Evolutionary conservation across 768 basidiomycete species (phyloP), one percentile per base, ranked within the genome.

Genomic region (Melanogaster broomeanus): DNA sequence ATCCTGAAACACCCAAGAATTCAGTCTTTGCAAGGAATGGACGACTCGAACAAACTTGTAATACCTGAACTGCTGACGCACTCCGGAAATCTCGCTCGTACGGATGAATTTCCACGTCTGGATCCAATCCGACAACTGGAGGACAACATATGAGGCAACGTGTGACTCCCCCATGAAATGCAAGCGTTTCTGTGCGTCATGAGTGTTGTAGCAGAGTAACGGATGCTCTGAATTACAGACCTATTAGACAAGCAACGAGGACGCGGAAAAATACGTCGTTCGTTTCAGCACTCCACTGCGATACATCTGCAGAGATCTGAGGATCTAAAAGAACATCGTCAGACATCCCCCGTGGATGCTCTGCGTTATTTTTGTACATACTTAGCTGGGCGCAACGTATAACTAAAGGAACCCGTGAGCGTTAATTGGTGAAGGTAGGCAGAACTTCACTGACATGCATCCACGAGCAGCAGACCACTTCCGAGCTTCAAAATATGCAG

Each of bases 301-400:
- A 74, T n/a, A 65, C 56, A 30, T 72, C 67, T 15, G 63, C 52
- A 2, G 70, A 67, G 42, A 74, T 62, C 40, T 67, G 61, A 1
- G 75, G 74, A 53, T 79, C 81, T 82, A 52, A 3, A 42, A 13
- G 7, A 19, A 38, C 25, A 42, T 33, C 19, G 12, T 54, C 15
- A 61, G 42, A 40, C 7, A 16, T 33, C 19, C 27, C 12, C 18
- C 3, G 28, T 9, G 12, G 13, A 19, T 15, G 13, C 18, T 13
- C 33, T 41, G 49, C 3, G 41, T 31, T 3, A n/a, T n/a, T n/a
- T n/a, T n/a, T 8, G 44, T n/a, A 59, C 76, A 4, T 59, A 87
- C 86, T 78, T 2, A 88, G 72, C 56, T 88, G 80, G 30, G 83
- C 82, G 87, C 88, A 92, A 57, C 90, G 74, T 47, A 92, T 90